phyloP scores from a whole-genome alignment of 1,139 yeast species.

The Diutina rugosa region DNA sequence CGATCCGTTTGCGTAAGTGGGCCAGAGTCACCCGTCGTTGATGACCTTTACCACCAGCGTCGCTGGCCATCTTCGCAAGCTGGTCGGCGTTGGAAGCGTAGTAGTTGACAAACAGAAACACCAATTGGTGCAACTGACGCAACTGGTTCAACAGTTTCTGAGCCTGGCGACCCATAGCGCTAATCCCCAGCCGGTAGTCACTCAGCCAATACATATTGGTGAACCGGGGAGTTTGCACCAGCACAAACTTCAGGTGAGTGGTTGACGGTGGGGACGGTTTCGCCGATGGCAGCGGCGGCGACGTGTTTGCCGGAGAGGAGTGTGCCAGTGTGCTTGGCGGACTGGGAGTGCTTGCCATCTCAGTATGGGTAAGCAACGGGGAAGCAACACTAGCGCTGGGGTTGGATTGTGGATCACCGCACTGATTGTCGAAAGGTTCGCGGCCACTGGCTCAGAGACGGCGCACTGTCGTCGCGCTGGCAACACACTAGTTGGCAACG shows the following conservation, averaged over 20 bases:
- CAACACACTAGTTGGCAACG: not conserved
- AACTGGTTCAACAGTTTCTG: slow-evolving; percentile 23
- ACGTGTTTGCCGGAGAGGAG: not conserved
- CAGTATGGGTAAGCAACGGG: not conserved
- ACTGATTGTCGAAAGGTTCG: not conserved
- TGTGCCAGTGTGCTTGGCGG: not conserved
- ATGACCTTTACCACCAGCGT: not conserved
- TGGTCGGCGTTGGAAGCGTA: slow-evolving; percentile 24
- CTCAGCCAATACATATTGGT: slow-evolving; percentile 30
- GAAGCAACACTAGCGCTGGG: not conserved
- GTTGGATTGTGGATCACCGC: not conserved
- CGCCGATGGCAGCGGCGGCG: not conserved
- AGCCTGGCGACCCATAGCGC: slow-evolving; percentile 18
- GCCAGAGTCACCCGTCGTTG: not conserved
- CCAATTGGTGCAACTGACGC: slow-evolving; percentile 29
- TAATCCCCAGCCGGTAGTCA: slow-evolving; percentile 27
- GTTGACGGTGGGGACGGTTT: not conserved
- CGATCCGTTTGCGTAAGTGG: not conserved
- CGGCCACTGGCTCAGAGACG: not conserved
- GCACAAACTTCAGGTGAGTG: not conserved
- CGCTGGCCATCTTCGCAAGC: slow-evolving; percentile 9
- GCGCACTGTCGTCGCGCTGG: not conserved
- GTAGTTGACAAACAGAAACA: slow-evolving; percentile 25
- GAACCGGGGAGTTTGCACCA: not conserved
- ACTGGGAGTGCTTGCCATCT: not conserved